These are phyloP conservation scores for Pseudogymnoascus sp. DNA, from an alignment of 2,329 filamentous ascomycete species.

Conservation along the genomic window DNA sequence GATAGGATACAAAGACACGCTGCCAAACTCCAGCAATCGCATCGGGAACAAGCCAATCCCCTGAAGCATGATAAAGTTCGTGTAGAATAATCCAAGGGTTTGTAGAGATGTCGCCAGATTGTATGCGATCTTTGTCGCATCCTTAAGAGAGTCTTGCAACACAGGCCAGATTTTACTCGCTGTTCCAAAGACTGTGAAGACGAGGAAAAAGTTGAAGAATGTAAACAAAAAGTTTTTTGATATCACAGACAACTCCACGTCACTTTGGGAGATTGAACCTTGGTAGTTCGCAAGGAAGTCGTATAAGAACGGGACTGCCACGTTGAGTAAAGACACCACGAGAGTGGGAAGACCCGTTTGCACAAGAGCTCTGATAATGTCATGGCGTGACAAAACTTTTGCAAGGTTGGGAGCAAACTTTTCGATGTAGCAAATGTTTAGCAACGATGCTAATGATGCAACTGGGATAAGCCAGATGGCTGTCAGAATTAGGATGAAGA, in stretches of 20 bases:
- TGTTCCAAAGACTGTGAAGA: conserved; percentile 83
- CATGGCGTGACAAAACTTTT: conserved; percentile 56
- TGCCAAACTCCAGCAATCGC: conserved; percentile 81
- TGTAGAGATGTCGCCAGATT: conserved; percentile 69
- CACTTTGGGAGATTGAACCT: conserved; percentile 89
- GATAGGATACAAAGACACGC: conserved; percentile 74
- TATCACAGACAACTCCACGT: conserved; percentile 88
- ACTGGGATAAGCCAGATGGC: conserved; percentile 83
- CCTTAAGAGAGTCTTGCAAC: conserved; percentile 64
- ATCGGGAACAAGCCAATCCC: conserved; percentile 91
- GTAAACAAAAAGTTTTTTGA: conserved; percentile 99
- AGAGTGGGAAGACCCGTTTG: conserved; percentile 83
- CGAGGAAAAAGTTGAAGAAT: conserved; percentile 97
- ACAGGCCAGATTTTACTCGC: conserved; percentile 64
- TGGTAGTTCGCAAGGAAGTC: conserved; percentile 86
- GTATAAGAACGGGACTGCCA: conserved; percentile 88
- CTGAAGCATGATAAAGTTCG: conserved; percentile 88
- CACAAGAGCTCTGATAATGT: conserved; percentile 65
- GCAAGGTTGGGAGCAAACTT: conserved; percentile 59
- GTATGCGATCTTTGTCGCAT: conserved; percentile 69
- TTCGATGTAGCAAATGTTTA: conserved; percentile 74
- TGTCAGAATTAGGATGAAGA: conserved; percentile 73
- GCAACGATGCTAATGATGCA: conserved; percentile 64
- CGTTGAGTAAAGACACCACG: conserved; percentile 76
- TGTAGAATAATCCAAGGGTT: conserved; percentile 73